Percentiles rank a stretch among this genome's conserved stretches.
These are phyloP conservation scores for Corinectria fuckeliana DNA, from an alignment of 2,329 filamentous ascomycete genomes.

Conservation along the genomic window DNA sequence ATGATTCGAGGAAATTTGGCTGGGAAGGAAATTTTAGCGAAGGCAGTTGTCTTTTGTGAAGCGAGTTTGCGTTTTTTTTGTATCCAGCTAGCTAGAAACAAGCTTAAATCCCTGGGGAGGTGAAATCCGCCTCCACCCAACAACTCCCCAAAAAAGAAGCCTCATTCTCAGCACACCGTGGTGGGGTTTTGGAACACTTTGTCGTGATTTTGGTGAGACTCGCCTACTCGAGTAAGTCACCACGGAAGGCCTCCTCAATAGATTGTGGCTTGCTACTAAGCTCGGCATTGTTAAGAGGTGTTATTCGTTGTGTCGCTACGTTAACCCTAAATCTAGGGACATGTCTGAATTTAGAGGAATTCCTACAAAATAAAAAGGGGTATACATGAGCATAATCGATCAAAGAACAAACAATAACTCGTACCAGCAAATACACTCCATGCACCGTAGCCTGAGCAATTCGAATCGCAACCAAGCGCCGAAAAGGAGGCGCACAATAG, in stretches of 20 bases:
- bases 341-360: too few relatives aligned
- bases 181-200: background rate
- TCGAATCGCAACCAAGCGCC: background rate
- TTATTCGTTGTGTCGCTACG: background rate
- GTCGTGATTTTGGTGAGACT: background rate
- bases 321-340: background rate
- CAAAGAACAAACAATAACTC: background rate
- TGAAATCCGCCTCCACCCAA: background rate
- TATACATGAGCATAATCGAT: background rate
- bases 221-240: background rate
- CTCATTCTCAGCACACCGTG: background rate
- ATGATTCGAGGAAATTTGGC: slow-evolving; percentile 1
- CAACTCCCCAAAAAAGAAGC: background rate
- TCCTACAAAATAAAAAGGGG: background rate
- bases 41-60: slow-evolving; percentile 17
- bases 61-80: slow-evolving; percentile 6
- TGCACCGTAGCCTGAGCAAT: background rate
- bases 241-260: too few relatives aligned
- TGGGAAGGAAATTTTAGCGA: slow-evolving; percentile 22
- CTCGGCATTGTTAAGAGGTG: background rate
- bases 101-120: background rate
- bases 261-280: background rate
- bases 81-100: slow-evolving; percentile 16
- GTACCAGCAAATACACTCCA: background rate
- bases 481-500: background rate